Evolutionary conservation across 2,329 filamentous ascomycete genomes (phyloP), one percentile per base, ranked within the genome.

Genomic region (Penicillium sp.): DNA sequence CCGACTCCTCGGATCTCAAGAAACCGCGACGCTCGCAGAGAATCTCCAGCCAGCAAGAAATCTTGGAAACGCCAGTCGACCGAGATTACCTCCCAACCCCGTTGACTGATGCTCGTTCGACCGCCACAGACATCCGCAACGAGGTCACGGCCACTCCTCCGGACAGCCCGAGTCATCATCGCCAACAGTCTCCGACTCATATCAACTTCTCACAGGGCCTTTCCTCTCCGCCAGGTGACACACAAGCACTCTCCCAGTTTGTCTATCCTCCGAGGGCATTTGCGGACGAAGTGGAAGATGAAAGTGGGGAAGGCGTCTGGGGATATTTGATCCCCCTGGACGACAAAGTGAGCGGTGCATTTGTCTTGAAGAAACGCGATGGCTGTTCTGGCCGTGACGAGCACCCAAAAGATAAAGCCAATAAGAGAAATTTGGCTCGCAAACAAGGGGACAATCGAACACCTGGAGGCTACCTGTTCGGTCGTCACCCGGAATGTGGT

Each of bases 401-500:
- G 10, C 13, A 31, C 12, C 9, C 46, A 64, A 71, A 57, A 60
- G 69, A 29, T 63, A 71, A 23, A 72, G 70, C 45, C 69, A 74
- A 53, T n/a, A 56, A 60, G 38, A 68, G 70, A 73, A 50, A 63
- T 43, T 57, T 59, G 63, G 80, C 33, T 83, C 81, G 51, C 86
- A 89, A 70, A 70, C 75, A 47, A 79, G 81, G 26, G 45, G 55
- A 55, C 58, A 83, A 81, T 6, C 76, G 84, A 18, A 80, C 87
- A 13, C 86, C 90, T 0, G 87, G 89, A 38, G 94, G 94, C 28
- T 99, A 95, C 69, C 76, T 99, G 49, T 88, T 99, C 57, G 94
- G 94, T 34, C 84, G 94, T 59, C 94, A 99, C 75, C 87, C 88
- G 2, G 94, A 99, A 74, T 97, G 94, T 72, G 90, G 89, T 93